These are phyloP conservation scores for Lablab purpureus DNA, from an alignment of 306 rosid species.

Conservation along the genomic window DNA sequence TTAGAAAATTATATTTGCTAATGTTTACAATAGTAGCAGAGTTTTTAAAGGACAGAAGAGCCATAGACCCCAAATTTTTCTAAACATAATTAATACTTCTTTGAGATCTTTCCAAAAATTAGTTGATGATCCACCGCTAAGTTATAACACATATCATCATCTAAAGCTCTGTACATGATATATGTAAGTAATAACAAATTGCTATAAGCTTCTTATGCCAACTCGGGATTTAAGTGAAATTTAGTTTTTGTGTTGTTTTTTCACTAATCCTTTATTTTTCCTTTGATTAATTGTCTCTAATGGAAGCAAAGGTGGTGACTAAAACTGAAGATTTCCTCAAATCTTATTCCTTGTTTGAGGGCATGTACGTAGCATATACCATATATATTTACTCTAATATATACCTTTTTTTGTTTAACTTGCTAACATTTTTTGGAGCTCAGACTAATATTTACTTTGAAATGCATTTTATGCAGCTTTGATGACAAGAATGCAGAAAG, in stretches of 20 bases:
- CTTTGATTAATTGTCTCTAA: not conserved
- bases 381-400: not conserved
- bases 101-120: too few relatives aligned
- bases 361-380: not conserved
- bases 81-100: too few relatives aligned
- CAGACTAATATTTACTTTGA: not conserved
- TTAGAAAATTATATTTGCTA: too few relatives aligned
- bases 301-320: not conserved
- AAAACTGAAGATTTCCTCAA: not conserved
- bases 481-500: not conserved
- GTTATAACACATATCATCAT: not conserved
- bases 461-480: not conserved
- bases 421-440: not conserved
- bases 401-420: not conserved
- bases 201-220: not conserved
- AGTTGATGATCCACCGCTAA: too few relatives aligned
- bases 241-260: not conserved
- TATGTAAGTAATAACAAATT: not conserved
- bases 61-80: too few relatives aligned
- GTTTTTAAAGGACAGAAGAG: too few relatives aligned
- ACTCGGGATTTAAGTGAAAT: not conserved
- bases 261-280: not conserved
- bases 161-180: not conserved
- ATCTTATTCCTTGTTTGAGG: not conserved
- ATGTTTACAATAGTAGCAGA: too few relatives aligned